A percentile compares a stretch with the other conserved stretches of the same genome.
Conservation (phyloP, 2,329 filamentous ascomycete genomes). For the Colletotrichum sidae region DNA sequence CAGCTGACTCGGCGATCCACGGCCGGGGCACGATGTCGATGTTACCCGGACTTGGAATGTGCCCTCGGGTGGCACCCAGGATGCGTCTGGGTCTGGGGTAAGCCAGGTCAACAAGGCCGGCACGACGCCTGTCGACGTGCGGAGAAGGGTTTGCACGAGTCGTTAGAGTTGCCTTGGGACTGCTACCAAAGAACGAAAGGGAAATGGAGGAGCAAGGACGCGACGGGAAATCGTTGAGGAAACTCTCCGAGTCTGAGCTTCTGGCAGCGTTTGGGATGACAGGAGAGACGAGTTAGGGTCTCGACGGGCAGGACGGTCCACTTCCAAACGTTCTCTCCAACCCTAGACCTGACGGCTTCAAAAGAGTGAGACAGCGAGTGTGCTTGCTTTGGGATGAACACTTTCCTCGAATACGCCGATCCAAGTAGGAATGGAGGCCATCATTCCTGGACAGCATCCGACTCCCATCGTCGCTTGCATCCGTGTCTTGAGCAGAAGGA, state of each 20-base stretch:
- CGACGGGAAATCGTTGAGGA: too few relatives aligned
- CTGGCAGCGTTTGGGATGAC: slow-evolving; percentile 29
- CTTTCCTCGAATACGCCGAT: slow-evolving; percentile 1
- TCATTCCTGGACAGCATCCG: background rate
- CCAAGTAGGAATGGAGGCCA: slow-evolving; percentile 11
- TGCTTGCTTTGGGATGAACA: slow-evolving; percentile 27
- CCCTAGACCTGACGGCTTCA: background rate
- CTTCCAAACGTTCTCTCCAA: slow-evolving; percentile 1
- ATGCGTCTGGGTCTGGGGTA: slow-evolving; percentile 22
- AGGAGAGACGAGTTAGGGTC: slow-evolving; percentile 6
- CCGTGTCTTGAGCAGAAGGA: slow-evolving; percentile 12
- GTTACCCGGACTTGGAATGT: slow-evolving; percentile 11
- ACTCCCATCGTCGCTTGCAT: slow-evolving; percentile 3
- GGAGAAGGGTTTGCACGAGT: slow-evolving; percentile 30
- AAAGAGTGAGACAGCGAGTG: slow-evolving; percentile 4
- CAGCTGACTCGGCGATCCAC: slow-evolving; percentile 25
- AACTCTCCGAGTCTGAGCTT: slow-evolving; percentile 26
- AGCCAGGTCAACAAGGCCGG: background rate
- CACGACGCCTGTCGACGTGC: slow-evolving; percentile 13
- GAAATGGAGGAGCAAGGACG: background rate
- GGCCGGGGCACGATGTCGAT: slow-evolving; percentile 6
- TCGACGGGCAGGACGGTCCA: slow-evolving; percentile 1
- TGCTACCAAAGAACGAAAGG: slow-evolving; percentile 1
- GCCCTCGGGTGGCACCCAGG: slow-evolving; percentile 19
- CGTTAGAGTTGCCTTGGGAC: slow-evolving; percentile 31